These are phyloP conservation scores for Sequoiadendron giganteum DNA, from an alignment of 75 land plant species.

Conservation along the genomic window DNA sequence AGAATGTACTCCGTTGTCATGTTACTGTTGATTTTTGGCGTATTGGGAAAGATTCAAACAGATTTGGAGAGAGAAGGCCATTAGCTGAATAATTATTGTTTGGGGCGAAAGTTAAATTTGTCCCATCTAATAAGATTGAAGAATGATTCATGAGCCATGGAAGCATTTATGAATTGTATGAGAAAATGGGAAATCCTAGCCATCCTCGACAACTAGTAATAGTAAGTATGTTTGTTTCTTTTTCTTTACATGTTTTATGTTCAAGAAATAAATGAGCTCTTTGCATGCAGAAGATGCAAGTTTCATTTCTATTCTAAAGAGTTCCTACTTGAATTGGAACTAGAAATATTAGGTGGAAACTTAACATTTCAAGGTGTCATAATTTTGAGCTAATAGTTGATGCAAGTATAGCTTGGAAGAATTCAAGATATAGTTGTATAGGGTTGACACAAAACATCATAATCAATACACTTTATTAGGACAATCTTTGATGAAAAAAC, in stretches of 20 bases:
- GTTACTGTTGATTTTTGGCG: too few species aligned
- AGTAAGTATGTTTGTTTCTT: constrained; percentile 35
- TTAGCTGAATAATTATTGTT: not conserved
- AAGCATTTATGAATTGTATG: constrained; percentile 34
- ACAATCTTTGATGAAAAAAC: not conserved
- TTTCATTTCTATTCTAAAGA: not conserved
- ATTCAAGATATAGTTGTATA: not conserved
- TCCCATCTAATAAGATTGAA: constrained; percentile 20
- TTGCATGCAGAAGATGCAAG: not conserved
- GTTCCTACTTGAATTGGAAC: not conserved
- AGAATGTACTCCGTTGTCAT: too few species aligned
- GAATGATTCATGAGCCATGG: constrained; percentile 21
- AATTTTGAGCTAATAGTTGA: not conserved
- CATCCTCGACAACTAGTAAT: constrained; percentile 58
- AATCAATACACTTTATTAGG: not conserved
- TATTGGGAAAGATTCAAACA: too few species aligned
- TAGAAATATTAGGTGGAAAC: not conserved
- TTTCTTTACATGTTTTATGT: not conserved
- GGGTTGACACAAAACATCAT: not conserved
- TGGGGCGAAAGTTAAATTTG: constrained; percentile 41
- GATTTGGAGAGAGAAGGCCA: constrained; percentile 13
- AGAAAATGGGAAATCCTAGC: constrained; percentile 29
- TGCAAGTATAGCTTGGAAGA: not conserved
- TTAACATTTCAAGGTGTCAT: not conserved
- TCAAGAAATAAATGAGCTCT: not conserved